phyloP scores from a whole-genome alignment of 768 basidiomycete genomes.

The Termitomyces sp. region DNA sequence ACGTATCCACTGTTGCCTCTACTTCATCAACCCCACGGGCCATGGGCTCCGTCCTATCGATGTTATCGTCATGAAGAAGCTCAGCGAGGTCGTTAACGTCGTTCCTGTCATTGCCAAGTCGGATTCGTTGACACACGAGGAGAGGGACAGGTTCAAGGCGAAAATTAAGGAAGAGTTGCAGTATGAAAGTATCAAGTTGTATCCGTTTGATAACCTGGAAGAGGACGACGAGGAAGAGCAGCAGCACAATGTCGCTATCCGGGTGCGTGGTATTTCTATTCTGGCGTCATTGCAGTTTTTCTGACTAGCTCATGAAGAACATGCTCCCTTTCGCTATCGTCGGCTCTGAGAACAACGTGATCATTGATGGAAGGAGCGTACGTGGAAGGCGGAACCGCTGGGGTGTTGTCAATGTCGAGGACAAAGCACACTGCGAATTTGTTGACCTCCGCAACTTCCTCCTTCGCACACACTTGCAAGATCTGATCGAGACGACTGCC shows the following conservation, averaged over 20 bases:
- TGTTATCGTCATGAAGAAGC: slow-evolving; percentile 98
- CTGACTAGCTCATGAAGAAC: slow-evolving; percentile 42
- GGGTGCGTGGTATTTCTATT: slow-evolving; percentile 50
- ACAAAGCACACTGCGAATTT: slow-evolving; percentile 97
- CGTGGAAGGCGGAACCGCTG: slow-evolving; percentile 96
- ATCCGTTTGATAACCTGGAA: slow-evolving; percentile 90
- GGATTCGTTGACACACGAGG: slow-evolving; percentile 90
- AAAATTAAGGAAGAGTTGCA: slow-evolving; percentile 94
- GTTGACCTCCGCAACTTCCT: slow-evolving; percentile 96
- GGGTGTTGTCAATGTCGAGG: slow-evolving; percentile 98
- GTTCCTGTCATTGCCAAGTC: slow-evolving; percentile 99
- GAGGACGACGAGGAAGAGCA: slow-evolving; percentile 93
- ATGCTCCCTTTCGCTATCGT: slow-evolving; percentile 97
- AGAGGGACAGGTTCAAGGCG: slow-evolving; percentile 89
- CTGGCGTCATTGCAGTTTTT: not conserved
- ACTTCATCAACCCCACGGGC: slow-evolving; percentile 99
- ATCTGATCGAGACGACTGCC: slow-evolving; percentile 97
- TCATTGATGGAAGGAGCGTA: slow-evolving; percentile 93
- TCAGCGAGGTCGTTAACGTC: slow-evolving; percentile 98
- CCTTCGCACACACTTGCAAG: slow-evolving; percentile 91
- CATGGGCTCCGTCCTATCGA: slow-evolving; percentile 96
- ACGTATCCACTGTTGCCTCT: slow-evolving; percentile 95
- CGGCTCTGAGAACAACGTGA: slow-evolving; percentile 93
- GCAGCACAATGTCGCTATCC: slow-evolving; percentile 83
- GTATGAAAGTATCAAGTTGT: slow-evolving; percentile 89